Percentiles rank a stretch among this genome's conserved stretches.
phyloP scores from a whole-genome alignment of 257 asterid species.

The Eucommia ulmoides region DNA sequence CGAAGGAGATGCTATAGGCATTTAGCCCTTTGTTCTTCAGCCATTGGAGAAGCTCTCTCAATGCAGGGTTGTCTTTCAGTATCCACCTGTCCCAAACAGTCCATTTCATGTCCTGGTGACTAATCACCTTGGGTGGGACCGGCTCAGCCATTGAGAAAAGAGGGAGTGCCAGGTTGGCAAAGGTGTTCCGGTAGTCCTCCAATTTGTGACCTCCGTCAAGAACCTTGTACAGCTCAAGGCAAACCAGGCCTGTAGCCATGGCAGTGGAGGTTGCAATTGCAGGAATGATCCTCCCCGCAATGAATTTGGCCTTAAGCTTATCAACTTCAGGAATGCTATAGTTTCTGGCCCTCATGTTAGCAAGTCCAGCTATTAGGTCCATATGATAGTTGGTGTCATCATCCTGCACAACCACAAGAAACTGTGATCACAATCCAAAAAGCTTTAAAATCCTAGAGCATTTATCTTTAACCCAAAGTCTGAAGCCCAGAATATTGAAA shows the following conservation, averaged over 20 bases:
- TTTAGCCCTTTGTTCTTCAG: slow-evolving; percentile 20
- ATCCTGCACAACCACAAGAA: no score
- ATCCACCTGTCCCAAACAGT: slow-evolving; percentile 41
- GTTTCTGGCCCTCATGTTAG: slow-evolving; percentile 41
- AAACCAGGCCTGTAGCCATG: slow-evolving; percentile 36
- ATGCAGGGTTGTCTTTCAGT: slow-evolving; percentile 23
- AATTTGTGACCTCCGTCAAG: slow-evolving; percentile 25
- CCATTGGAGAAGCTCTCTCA: slow-evolving; percentile 27
- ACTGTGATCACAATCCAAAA: no score
- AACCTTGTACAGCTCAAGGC: slow-evolving; percentile 35
- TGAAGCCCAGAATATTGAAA: no score
- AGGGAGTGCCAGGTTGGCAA: slow-evolving; percentile 43
- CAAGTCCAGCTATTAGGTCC: slow-evolving; percentile 33
- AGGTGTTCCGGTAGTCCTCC: slow-evolving; percentile 43
- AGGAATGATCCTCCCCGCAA: slow-evolving; percentile 37
- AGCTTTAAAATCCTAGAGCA: no score
- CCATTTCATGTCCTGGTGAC: slow-evolving; percentile 36
- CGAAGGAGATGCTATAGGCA: slow-evolving; percentile 32
- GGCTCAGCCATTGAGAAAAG: slow-evolving; percentile 44
- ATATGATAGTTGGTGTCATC: slow-evolving; percentile 34
- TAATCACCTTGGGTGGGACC: slow-evolving; percentile 31
- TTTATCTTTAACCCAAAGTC: no score
- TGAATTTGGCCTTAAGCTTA: slow-evolving; percentile 34
- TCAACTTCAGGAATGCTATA: slow-evolving; percentile 39
- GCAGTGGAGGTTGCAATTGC: slow-evolving; percentile 45